These are phyloP conservation scores for Talaromyces sp. DNA, from an alignment of 2,329 filamentous ascomycete species.

Conservation along the genomic window DNA sequence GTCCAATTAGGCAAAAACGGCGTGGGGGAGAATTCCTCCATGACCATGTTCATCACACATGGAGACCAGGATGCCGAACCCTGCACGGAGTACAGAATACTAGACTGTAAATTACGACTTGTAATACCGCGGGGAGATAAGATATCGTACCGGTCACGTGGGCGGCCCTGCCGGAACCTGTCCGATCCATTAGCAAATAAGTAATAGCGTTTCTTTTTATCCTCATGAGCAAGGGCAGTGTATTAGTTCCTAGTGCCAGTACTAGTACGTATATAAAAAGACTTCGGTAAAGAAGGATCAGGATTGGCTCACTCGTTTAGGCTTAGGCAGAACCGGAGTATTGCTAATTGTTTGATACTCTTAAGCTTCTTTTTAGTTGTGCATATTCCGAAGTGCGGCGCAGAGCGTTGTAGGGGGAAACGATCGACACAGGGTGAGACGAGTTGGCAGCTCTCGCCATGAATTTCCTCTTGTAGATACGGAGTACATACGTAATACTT, in stretches of 20 bases:
- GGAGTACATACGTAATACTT: background rate
- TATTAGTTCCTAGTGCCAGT: background rate
- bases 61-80: background rate
- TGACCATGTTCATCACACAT: background rate
- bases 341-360: background rate
- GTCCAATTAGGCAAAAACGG: background rate
- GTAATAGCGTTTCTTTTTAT: background rate
- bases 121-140: background rate
- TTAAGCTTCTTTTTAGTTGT: no score
- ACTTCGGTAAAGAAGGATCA: background rate
- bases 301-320: background rate
- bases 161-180: background rate
- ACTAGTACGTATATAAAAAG: background rate
- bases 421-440: background rate
- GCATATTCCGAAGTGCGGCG: no score
- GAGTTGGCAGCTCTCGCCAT: background rate
- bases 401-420: background rate
- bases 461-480: background rate
- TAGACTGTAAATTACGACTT: background rate
- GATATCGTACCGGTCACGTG: background rate
- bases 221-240: background rate
- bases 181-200: background rate
- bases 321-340: background rate
- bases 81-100: background rate
- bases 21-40: background rate